These are phyloP conservation scores for Fagopyrum esculentum DNA, from an alignment of 148 eudicot genomes.

Conservation along the genomic window DNA sequence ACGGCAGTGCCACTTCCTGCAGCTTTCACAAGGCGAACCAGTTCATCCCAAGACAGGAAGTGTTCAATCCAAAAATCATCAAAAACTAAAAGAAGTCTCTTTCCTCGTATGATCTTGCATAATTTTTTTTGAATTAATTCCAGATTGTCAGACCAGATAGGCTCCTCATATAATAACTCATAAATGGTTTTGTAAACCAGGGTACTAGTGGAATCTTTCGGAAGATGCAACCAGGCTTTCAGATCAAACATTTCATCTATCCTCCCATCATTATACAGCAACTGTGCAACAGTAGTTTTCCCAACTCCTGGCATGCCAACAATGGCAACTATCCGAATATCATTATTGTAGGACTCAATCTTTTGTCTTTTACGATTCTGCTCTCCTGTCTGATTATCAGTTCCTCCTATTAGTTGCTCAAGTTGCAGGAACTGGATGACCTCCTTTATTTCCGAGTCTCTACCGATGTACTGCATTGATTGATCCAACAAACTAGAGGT, in stretches of 20 bases:
- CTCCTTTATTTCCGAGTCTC: conserved; percentile 17
- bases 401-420: not conserved
- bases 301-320: conserved; percentile 25
- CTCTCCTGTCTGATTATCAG: not conserved
- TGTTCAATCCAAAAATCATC: conserved; percentile 34
- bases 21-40: conserved; percentile 12
- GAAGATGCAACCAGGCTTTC: conserved; percentile 25
- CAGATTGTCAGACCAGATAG: not conserved
- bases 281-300: conserved; percentile 22
- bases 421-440: conserved; percentile 10
- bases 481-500: conserved; percentile 14
- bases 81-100: conserved; percentile 23
- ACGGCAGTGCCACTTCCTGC: conserved; percentile 23
- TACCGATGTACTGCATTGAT: conserved; percentile 13
- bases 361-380: not conserved
- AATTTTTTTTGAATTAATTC: conserved; percentile 13
- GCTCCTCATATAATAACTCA: not conserved
- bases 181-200: not conserved
- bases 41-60: conserved; percentile 11
- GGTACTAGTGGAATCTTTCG: not conserved
- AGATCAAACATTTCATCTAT: not conserved
- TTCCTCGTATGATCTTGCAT: not conserved
- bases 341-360: not conserved
- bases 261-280: conserved; percentile 14
- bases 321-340: conserved; percentile 17